Evolutionary conservation across 129 eudicot species (phyloP), one percentile per base, ranked within the genome.

Genomic region (Flaveria bidentis): DNA sequence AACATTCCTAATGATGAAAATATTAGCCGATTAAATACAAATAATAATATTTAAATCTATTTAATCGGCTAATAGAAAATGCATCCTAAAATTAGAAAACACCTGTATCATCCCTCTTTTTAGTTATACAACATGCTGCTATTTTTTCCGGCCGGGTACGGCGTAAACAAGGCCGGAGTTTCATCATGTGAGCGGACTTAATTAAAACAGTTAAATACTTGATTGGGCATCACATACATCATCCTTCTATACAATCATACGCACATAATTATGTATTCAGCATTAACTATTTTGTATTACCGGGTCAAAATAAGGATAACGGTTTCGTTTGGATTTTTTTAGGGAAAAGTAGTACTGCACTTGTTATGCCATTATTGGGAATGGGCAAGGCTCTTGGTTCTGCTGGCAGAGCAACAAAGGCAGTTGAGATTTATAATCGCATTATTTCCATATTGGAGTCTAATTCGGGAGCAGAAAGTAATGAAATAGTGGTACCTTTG

Each of bases 361-460:
- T 93, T 70, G 82, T 87, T 66, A 78, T 86, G 73, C 96, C 92
- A 39, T 82, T 93, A 72, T 53, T 93, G 83, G 98, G 96, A 49
- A 76, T 90, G 88, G 92, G 88, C 22, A 93, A 87, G 82, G 91
- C 84, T 73, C 87, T 86, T 72, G 89, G 87, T 71, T 80, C 72
- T 69, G 78, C 57, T 63, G 86, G 89, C 51, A 90, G 86, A 79
- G 86, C 85, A 44, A 72, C 81, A 41, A 83, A 90, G 78, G 96
- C 98, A 55, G 73, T 84, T 52, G 87, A 88, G 18, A 71, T 75
- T n/a, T 93, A 90, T 79, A 84, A 88, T 17, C 95, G 85, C 6
- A 84, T 80, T 13, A 84, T 90, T 30, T 78, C 67, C 50, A 68
- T 90, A 45, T 45, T 88, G 79, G 97, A 93, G 69, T 83, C 84